Evolutionary conservation across 2,329 filamentous ascomycete genomes (phyloP).

Genomic region (Alternaria dauci): DNA sequence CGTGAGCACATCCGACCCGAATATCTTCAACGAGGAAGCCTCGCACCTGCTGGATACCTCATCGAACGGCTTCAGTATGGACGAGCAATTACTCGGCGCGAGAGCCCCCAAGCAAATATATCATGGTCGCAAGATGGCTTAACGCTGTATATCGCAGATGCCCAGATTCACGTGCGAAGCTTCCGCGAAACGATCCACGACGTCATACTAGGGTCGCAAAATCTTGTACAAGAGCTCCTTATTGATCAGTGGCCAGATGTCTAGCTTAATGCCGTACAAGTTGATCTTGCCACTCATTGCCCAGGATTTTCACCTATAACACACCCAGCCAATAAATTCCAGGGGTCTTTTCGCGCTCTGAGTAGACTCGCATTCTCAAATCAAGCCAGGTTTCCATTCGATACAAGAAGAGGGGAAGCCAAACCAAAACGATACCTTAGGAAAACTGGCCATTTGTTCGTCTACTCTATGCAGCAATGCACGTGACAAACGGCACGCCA

Average conservation of each 20-base stretch:
- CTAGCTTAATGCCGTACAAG: no score
- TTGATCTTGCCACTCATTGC: no score
- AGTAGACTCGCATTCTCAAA: conserved; percentile 8
- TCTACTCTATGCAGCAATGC: no score
- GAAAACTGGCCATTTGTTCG: no score
- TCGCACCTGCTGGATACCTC: conserved; percentile 13
- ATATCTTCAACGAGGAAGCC: conserved; percentile 14
- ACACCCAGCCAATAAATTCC: conserved; percentile 13
- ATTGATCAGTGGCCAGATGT: no score
- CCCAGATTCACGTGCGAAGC: conserved; percentile 5
- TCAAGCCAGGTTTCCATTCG: conserved; percentile 4
- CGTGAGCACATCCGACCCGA: conserved; percentile 10
- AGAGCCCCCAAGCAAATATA: conserved; percentile 13
- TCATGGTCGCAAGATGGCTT: conserved; percentile 11
- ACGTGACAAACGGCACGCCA: no score
- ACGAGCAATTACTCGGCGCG: conserved; percentile 13
- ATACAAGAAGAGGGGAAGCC: no score
- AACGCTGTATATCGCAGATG: conserved; percentile 10
- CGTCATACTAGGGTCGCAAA: background rate
- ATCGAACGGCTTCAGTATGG: conserved; percentile 13
- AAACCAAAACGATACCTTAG: no score
- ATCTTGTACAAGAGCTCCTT: no score
- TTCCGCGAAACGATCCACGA: conserved; percentile 12
- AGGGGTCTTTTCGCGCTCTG: conserved; percentile 7
- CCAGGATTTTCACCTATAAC: no score